Evolutionary conservation across 345 rosid genomes (phyloP), one percentile per base, ranked within the genome.

Genomic region (Carallia brachiata): DNA sequence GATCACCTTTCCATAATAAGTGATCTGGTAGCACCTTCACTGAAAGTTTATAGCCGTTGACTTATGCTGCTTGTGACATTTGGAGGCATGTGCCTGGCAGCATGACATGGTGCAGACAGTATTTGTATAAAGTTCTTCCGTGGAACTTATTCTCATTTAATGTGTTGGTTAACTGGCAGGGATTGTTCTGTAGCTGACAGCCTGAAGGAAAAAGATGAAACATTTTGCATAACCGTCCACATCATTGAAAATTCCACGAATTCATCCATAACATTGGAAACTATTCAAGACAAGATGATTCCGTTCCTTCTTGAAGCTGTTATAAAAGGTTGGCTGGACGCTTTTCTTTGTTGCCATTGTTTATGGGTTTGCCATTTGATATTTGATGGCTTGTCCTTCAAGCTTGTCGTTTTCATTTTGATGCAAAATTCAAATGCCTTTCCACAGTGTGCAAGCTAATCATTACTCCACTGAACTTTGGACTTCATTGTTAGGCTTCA

Each of bases 251-350:
- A 72, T 58, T 72, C 82, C 31, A 83, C 65, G 70, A 68, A 65
- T 30, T 75, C 78, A 15, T 76, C 74, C 44, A 55, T 72, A 48
- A 63, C 73, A 32, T 71, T 88, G 72, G 84, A 77, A 36, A 67
- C 71, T 36, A 77, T 92, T 66, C 86, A 68, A 66, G 77, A 62
- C 53, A 7, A 70, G 7, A 66, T 88, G 70, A 84, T 92, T 64
- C 97, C 96, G 3, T 87, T 79, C 68, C 88, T 92, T 72, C 86
- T 92, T 32, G 72, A 75, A 58, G 73, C 87, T 70, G 83, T 87
- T 53, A 65, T 92, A 44, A 87, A 84, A 90, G 97, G 93, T 86
- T 30, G 39, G 69, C 34, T 7, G 30, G 63, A 28, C 9, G 31
- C 1, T 34, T 19, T 39, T 52, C 27, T 1, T 15, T 52, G 4